Conservation (phyloP, 306 rosid genomes). For the Gastrolobium villosum region DNA sequence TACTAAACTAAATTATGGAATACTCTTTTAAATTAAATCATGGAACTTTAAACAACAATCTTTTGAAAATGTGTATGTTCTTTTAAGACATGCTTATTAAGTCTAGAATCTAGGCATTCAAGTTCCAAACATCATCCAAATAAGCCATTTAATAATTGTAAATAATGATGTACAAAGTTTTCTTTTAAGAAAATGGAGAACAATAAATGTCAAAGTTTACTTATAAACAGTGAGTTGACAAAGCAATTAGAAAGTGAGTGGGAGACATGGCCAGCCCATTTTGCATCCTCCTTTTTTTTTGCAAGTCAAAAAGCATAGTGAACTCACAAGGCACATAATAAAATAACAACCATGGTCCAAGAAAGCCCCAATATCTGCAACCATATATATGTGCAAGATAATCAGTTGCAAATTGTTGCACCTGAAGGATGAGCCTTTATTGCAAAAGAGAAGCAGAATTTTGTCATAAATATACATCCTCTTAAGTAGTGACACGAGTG, state of each 20-base stretch:
- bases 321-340: constrained; percentile 42
- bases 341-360: constrained; percentile 38
- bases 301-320: constrained; percentile 60
- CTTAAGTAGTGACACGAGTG: too few relatives aligned
- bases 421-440: constrained; percentile 32
- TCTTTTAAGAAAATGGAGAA: not conserved
- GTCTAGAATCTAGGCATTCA: not conserved
- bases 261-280: constrained; percentile 63
- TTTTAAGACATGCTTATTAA: not conserved
- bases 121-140: constrained; percentile 11
- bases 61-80: not conserved
- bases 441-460: not conserved
- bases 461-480: constrained; percentile 35
- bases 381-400: not conserved
- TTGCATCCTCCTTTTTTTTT: constrained; percentile 52
- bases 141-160: constrained; percentile 10
- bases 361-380: constrained; percentile 7
- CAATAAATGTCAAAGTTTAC: constrained; percentile 37
- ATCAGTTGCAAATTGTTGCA: not conserved
- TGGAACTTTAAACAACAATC: not conserved
- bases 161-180: not conserved
- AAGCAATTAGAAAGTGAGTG: constrained; percentile 53
- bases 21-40: too few relatives aligned
- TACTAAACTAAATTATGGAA: not conserved
- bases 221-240: constrained; percentile 48